phyloP scores from a whole-genome alignment of 306 rosid genomes.

The Trichosanthes truncata region DNA sequence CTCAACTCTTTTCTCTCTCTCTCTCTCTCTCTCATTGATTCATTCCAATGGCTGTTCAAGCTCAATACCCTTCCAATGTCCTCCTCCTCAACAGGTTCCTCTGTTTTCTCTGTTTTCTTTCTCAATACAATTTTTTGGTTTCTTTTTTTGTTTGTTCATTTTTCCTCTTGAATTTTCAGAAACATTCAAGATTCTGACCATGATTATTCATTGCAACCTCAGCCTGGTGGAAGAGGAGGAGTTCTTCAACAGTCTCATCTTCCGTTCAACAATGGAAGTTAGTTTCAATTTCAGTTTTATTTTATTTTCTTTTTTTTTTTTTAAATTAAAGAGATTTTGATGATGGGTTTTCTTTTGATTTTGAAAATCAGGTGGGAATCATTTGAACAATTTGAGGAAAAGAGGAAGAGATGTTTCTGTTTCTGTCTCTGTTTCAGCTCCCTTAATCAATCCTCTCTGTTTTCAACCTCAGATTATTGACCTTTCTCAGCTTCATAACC shows the following conservation, averaged over 20 bases:
- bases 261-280: constrained; percentile 58
- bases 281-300: neutral
- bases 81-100: constrained; percentile 58
- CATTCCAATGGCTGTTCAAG: constrained; percentile 86
- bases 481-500: constrained; percentile 67
- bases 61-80: constrained; percentile 86
- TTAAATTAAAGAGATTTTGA: neutral
- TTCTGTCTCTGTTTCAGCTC: constrained; percentile 10
- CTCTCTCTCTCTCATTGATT: neutral
- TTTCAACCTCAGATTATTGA: constrained; percentile 63
- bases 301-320: rapidly evolving
- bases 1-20: neutral
- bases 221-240: constrained; percentile 40
- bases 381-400: constrained; percentile 35
- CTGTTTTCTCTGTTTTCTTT: neutral
- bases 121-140: neutral
- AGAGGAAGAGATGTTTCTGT: constrained; percentile 62
- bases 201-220: constrained; percentile 60
- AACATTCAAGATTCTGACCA: constrained; percentile 50
- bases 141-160: neutral
- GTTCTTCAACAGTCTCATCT: constrained; percentile 58
- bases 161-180: constrained; percentile 24
- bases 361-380: neutral
- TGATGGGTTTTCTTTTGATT: neutral
- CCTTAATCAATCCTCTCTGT: constrained; percentile 33